Conservation (phyloP, 768 basidiomycete genomes). For the Lentinula sp. region DNA sequence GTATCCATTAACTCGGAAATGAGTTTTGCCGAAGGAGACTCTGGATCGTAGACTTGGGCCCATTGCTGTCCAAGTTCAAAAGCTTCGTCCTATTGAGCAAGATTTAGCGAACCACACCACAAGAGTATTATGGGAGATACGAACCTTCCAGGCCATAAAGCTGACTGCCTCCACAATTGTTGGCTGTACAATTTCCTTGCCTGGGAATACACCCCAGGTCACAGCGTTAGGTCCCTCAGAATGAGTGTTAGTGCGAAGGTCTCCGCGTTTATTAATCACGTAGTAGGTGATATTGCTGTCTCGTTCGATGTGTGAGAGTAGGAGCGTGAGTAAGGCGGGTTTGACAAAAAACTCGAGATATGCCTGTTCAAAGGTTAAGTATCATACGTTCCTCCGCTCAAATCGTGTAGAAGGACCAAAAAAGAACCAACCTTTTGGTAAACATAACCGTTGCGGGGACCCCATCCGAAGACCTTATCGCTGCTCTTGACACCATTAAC, state of each 20-base stretch:
- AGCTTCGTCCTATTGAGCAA: conserved; percentile 73
- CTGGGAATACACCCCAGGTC: conserved; percentile 97
- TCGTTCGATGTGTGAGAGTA: conserved; percentile 77
- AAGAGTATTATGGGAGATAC: conserved; percentile 12
- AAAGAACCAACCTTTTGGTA: conserved; percentile 75
- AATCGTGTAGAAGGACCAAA: neutral
- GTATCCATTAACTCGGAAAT: conserved; percentile 77
- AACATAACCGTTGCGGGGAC: conserved; percentile 87
- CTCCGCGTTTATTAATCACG: conserved; percentile 93
- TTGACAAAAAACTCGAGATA: conserved; percentile 95
- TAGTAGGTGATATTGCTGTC: conserved; percentile 93
- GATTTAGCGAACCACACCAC: conserved; percentile 5
- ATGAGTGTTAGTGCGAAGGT: conserved; percentile 90
- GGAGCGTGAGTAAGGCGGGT: conserved; percentile 61
- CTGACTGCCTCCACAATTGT: conserved; percentile 96
- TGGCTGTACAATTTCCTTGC: conserved; percentile 93
- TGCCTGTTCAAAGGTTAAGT: conserved; percentile 43
- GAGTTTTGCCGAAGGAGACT: conserved; percentile 67
- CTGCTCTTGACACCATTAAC: conserved; percentile 86
- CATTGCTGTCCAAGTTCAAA: conserved; percentile 90
- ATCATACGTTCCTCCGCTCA: neutral
- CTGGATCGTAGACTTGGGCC: conserved; percentile 80
- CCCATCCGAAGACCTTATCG: conserved; percentile 88
- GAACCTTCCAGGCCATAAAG: conserved; percentile 97
- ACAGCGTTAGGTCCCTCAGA: conserved; percentile 97